These are phyloP conservation scores for Zasmidium citrigriseum DNA, from an alignment of 2,329 filamentous ascomycete genomes.

Conservation along the genomic window DNA sequence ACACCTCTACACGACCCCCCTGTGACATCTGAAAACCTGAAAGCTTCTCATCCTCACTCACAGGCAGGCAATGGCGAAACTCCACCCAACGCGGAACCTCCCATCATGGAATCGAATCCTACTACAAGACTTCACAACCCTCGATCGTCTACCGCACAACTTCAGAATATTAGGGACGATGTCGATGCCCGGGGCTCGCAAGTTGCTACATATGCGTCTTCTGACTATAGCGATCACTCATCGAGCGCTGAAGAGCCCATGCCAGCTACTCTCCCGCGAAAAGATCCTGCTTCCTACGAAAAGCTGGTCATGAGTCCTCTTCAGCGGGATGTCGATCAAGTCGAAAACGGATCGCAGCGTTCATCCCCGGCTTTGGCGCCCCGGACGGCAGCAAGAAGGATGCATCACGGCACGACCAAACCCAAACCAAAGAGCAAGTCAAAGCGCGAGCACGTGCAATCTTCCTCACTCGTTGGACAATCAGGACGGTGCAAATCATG, in stretches of 20 bases:
- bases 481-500: slow-evolving; percentile 7
- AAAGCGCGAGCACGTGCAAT: background rate
- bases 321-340: too few species aligned
- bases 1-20: too few species aligned
- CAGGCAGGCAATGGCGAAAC: too few species aligned
- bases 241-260: slow-evolving; percentile 10
- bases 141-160: too few species aligned
- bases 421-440: slow-evolving; percentile 11
- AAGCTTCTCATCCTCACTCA: too few species aligned
- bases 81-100: too few species aligned
- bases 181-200: background rate
- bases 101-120: too few species aligned
- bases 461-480: background rate
- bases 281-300: slow-evolving; percentile 27
- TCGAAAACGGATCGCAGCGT: background rate
- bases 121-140: too few species aligned
- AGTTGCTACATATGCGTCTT: slow-evolving; percentile 20
- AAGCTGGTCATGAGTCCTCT: slow-evolving; percentile 12
- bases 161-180: too few species aligned
- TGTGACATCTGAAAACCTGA: too few species aligned
- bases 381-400: background rate
- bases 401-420: slow-evolving; percentile 9
- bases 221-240: slow-evolving; percentile 29
- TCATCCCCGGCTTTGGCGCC: too few species aligned
- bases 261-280: slow-evolving; percentile 14